phyloP scores from a whole-genome alignment of 176 grass and related monocot genomes.

The Oryza australiensis region DNA sequence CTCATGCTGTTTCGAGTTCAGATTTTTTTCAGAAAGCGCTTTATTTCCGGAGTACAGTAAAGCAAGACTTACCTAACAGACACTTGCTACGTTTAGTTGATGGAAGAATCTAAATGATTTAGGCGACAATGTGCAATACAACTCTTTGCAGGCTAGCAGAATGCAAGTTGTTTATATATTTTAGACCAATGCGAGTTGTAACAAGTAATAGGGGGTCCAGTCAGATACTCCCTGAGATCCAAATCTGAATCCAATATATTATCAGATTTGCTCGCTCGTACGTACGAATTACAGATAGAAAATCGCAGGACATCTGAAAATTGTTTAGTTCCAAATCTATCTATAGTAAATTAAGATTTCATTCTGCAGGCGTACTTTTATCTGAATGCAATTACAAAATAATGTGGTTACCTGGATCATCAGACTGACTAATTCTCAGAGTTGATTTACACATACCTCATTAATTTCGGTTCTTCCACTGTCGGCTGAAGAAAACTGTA shows the following conservation, averaged over 20 bases:
- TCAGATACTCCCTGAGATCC: conserved; percentile 46
- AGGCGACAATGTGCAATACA: conserved; percentile 32
- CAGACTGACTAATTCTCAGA: neutral
- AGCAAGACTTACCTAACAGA: neutral
- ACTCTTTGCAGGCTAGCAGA: conserved; percentile 47
- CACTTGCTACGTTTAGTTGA: neutral
- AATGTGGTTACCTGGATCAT: neutral
- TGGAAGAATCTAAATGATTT: conserved; percentile 36
- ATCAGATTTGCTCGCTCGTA: conserved; percentile 16
- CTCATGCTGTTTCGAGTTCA: neutral
- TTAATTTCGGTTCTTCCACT: neutral
- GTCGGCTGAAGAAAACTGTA: neutral
- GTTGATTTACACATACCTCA: neutral
- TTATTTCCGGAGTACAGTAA: neutral
- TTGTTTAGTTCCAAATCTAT: conserved; percentile 26
- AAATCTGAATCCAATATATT: conserved; percentile 45
- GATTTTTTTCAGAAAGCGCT: neutral
- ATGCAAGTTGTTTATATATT: conserved; percentile 35
- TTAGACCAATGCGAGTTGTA: conserved; percentile 7
- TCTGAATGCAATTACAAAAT: conserved; percentile 22
- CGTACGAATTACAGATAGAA: conserved; percentile 17
- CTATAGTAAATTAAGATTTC: conserved; percentile 19
- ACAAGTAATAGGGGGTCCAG: conserved; percentile 21
- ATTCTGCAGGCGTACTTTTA: conserved; percentile 28
- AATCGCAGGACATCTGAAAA: conserved; percentile 24